A percentile compares a stretch with the other conserved stretches of the same genome.
Conservation (phyloP, 768 basidiomycete species). For the Suillus americanus region DNA sequence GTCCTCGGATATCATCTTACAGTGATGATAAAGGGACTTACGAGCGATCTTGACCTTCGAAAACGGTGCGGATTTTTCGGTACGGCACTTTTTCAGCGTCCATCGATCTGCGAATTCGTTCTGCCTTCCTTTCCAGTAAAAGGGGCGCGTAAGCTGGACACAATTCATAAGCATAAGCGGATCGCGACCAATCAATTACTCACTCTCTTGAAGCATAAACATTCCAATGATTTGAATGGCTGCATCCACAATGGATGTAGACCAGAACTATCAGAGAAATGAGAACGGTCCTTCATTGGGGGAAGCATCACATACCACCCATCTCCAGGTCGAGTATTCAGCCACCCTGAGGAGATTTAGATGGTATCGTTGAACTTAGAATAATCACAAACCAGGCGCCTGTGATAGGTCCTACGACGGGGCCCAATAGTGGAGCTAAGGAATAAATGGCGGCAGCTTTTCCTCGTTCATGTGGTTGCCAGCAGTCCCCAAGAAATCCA, state of each 20-base stretch:
- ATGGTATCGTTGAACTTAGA: not conserved
- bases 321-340: conserved; percentile 65
- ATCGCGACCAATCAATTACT: conserved; percentile 18
- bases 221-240: conserved; percentile 55
- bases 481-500: conserved; percentile 64
- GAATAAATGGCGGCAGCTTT: conserved; percentile 66
- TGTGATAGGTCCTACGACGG: conserved; percentile 60
- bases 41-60: conserved; percentile 44
- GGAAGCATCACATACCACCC: conserved; percentile 49
- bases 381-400: conserved; percentile 49
- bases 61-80: conserved; percentile 47
- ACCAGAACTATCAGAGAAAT: conserved; percentile 52
- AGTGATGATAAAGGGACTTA: conserved; percentile 28
- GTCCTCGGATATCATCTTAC: not conserved
- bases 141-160: conserved; percentile 28
- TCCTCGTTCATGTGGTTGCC: conserved; percentile 61
- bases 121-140: conserved; percentile 50
- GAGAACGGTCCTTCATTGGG: not conserved
- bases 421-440: conserved; percentile 63
- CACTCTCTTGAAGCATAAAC: conserved; percentile 64
- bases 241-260: conserved; percentile 57
- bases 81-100: conserved; percentile 45
- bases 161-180: conserved; percentile 13
- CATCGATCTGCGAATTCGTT: conserved; percentile 40
- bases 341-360: conserved; percentile 40